Conservation (phyloP, 176 grass and related monocot species). For the Oryza coarctata region DNA sequence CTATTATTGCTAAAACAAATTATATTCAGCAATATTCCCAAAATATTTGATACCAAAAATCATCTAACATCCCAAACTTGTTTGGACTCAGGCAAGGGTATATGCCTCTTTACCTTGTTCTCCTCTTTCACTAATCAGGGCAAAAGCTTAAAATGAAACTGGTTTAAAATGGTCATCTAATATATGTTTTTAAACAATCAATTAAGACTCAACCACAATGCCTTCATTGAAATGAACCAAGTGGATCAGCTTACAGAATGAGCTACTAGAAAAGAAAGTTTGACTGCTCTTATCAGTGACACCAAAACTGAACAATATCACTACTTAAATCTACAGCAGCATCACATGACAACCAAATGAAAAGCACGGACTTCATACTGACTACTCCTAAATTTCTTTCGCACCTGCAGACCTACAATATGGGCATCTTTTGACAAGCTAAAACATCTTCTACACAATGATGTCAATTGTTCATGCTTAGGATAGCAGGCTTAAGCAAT, state of each 20-base stretch:
- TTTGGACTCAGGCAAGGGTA: neutral
- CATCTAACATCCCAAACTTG: neutral
- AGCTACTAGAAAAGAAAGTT: neutral
- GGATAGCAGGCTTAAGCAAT: neutral
- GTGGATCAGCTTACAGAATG: neutral
- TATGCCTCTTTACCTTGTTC: neutral
- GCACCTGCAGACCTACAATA: neutral
- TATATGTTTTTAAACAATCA: neutral
- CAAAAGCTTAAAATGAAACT: too few species aligned
- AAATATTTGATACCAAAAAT: neutral
- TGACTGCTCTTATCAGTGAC: neutral
- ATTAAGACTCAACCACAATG: neutral
- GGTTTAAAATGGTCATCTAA: neutral
- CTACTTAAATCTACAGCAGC: neutral
- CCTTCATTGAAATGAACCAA: neutral
- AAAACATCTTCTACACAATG: neutral
- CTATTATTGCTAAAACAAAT: neutral
- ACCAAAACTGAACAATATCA: neutral
- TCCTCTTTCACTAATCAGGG: neutral
- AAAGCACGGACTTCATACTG: neutral
- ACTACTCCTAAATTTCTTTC: neutral
- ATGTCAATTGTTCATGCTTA: neutral
- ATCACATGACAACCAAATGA: slow-evolving; percentile 1
- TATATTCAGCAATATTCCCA: neutral
- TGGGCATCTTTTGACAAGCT: neutral